Evolutionary conservation across 805 yeast species (phyloP).

Genomic region (Suhomyces kilbournensis): DNA sequence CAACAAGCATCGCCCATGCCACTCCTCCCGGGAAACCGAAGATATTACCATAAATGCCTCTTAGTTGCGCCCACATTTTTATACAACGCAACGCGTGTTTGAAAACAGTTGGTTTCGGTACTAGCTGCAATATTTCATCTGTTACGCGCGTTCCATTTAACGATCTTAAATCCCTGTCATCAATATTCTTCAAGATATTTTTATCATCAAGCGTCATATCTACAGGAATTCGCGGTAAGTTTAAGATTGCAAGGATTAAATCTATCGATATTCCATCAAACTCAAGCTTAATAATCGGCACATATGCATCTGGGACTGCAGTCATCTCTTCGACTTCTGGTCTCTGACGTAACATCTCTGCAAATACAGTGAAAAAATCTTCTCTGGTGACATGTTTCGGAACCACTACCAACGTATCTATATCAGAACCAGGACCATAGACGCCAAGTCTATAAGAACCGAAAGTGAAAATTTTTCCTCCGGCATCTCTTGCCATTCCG

Average conservation of each 20-base stretch:
- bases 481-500: slow-evolving; percentile 96
- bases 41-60: slow-evolving; percentile 91
- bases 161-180: slow-evolving; percentile 86
- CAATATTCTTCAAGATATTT: slow-evolving; percentile 78
- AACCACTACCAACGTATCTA: slow-evolving; percentile 93
- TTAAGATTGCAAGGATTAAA: slow-evolving; percentile 78
- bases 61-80: slow-evolving; percentile 93
- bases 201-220: slow-evolving; percentile 78
- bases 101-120: slow-evolving; percentile 90
- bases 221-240: slow-evolving; percentile 78
- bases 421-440: slow-evolving; percentile 97
- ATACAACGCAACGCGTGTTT: slow-evolving; percentile 89
- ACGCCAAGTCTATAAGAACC: slow-evolving; percentile 96
- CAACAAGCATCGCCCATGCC: slow-evolving; percentile 99
- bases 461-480: slow-evolving; percentile 94
- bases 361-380: slow-evolving; percentile 84
- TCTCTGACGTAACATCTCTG: slow-evolving; percentile 61
- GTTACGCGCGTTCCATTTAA: slow-evolving; percentile 96
- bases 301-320: slow-evolving; percentile 94
- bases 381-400: slow-evolving; percentile 93
- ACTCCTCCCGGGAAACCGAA: slow-evolving; percentile 99
- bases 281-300: slow-evolving; percentile 90
- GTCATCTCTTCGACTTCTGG: slow-evolving; percentile 88
- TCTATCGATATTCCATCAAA: slow-evolving; percentile 92
- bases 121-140: slow-evolving; percentile 84